Base-by-base conservation (phyloP, 495 filamentous ascomycete genomes). In the Corynascus novoguineensis region DNA sequence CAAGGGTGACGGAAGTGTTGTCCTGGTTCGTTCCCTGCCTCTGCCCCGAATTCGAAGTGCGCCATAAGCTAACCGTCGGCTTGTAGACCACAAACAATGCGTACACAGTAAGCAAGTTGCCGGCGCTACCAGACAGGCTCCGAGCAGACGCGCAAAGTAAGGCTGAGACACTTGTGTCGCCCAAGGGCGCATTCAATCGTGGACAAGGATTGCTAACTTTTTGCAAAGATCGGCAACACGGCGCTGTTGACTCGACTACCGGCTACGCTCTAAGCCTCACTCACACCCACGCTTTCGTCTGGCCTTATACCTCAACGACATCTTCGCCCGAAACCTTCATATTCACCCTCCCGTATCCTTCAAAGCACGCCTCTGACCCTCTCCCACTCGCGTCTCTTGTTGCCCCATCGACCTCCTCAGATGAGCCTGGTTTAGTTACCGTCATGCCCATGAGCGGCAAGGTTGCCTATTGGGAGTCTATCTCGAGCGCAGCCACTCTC, bases 401-500 rank as follows among this genome's bases (percentile, higher is more conserved):
- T 11, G 84, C 81, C 3, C 78, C 88, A 1, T 87, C 86, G 34
- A 83, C 84, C 14, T 81, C 86, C 24, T 84, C 83, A 22, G 78
- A 81, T 15, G 87, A 90, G 41, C 88, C 92, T 3, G 93, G 92
- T 3, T 74, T 97, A 12, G 81, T 98, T 19, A 75, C 96, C 12
- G 76, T 99, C 11, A 86, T 89, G 72, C 90, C 91, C 1, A 79
- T 79, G 17, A 90, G 78, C 32, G 93, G 93, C 28, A 92, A 84
- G 67, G 81, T 97, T 45, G 82, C 86, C 34, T 99, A 92, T 70
- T 99, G 92, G 92, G 95, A 97, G 67, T 90, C 88, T 25, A 85
- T 97, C 46, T 86, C 91, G 19, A 87, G 82, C 69, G 90, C 89
- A 25, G 83, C 88, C 25, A 86, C 86, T 6, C 69, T 90, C 12